Evolutionary conservation across 1,139 yeast genomes (phyloP), one percentile per base, ranked within the genome.

Genomic region (Pichia sp.): DNA sequence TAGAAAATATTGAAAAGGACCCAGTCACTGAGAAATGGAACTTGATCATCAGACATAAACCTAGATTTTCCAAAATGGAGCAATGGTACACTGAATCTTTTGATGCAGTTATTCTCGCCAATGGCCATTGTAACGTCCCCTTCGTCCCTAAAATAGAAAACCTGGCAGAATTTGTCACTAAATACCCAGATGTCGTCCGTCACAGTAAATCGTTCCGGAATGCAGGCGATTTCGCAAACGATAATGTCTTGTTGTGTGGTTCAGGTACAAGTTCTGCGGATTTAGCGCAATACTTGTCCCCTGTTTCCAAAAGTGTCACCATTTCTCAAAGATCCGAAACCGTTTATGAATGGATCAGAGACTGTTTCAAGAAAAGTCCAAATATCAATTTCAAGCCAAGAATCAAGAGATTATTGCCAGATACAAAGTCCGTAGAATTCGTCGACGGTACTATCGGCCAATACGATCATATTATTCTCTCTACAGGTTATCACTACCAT

Each of bases 241-340:
- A 66, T 45, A 69, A 69, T 20, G 74, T 76, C 4, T 59, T 78
- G 45, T 65, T 77, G 34, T 69, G 78, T 39, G 83, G 83, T 3
- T 77, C 79, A 0, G 71, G 77, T 34, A 67, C 77, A 35, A 71
- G 77, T 54, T 73, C 81, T 4, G 67, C 74, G 30, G 81, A 78
- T 59, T 60, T 77, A n/a, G 62, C 76, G 17, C 82, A 78, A 54
- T 77, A 78, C 50, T 59, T 75, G 14, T 62, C 66, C 19, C 78
- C 79, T 1, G 62, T 48, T 42, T 48, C 55, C 3, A 42, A 48
- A 42, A 24, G 32, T 18, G 49, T 53, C 12, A 50, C 53, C 1
- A 50, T 53, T 38, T 53, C 56, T 11, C 56, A 53, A 38, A 41
- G 52, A 20, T 52, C 55, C 1, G 19, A 47, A 37, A 50, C 51